phyloP scores from a whole-genome alignment of 352 stramenopile species.

The Globisporangium recalcitrans region DNA sequence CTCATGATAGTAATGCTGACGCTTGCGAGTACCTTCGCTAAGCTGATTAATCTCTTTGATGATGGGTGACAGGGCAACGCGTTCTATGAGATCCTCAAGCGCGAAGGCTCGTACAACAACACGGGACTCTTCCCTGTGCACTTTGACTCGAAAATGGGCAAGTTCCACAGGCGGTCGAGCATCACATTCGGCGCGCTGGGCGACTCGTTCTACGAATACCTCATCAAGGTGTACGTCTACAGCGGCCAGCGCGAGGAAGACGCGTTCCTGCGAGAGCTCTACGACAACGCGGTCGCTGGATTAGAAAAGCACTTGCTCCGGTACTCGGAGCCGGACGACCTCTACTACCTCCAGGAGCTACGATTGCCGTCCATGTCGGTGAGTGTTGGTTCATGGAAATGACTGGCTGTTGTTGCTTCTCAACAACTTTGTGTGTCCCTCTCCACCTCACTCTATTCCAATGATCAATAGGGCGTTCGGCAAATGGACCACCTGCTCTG shows the following conservation, averaged over 20 bases:
- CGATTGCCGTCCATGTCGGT: conserved; percentile 34
- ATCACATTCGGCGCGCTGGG: conserved; percentile 93
- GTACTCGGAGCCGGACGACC: conserved; percentile 46
- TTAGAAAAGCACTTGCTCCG: conserved; percentile 90
- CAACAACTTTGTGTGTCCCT: too few relatives aligned
- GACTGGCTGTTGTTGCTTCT: background rate
- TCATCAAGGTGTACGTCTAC: conserved; percentile 98
- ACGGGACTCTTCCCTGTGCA: conserved; percentile 89
- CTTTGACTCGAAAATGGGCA: conserved; percentile 38
- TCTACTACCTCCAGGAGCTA: conserved; percentile 71
- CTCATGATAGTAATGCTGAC: background rate
- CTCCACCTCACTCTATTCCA: too few relatives aligned
- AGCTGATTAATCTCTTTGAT: background rate
- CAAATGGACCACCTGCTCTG: conserved; percentile 97
- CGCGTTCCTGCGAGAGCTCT: conserved; percentile 76
- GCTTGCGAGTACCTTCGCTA: too few relatives aligned
- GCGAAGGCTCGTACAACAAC: conserved; percentile 62
- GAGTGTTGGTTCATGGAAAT: conserved; percentile 1
- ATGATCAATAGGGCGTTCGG: conserved; percentile 27
- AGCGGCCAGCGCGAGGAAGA: conserved; percentile 77
- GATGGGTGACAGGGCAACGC: conserved; percentile 50
- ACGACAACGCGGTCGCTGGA: conserved; percentile 92
- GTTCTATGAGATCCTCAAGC: conserved; percentile 68
- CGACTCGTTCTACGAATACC: conserved; percentile 98
- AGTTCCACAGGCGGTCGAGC: conserved; percentile 26